Base-by-base conservation (phyloP, 306 rosid genomes). In the Biancaea sappan region DNA sequence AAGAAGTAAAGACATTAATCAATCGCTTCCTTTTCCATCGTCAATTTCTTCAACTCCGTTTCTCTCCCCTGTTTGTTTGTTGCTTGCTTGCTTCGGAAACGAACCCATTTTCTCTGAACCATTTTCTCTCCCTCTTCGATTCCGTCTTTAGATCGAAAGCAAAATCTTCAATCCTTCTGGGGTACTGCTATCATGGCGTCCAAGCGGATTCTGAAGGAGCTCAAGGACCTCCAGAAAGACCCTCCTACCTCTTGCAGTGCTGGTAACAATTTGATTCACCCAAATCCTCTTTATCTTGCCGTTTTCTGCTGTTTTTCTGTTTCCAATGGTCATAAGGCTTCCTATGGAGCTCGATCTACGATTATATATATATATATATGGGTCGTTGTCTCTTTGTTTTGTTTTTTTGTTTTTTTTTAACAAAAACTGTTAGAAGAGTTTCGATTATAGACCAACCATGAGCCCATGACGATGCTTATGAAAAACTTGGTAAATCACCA, bases 171-270 rank as follows among this genome's bases (percentile, higher is more conserved):
- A 13, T 48, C 41, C 22, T 71, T 62, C 59, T 8, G n/a, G 15
- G n/a, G 29, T 7, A 18, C 29, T 18, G 5, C 62, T 56, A 26
- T 9, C 76, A 92, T 89, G 97, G 97, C 93, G 48, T 92, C 91
- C 38, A 92, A 89, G 74, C 90, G 96, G 84, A 92, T 92, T 80
- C 82, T 89, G 80, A 89, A 92, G 87, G 97, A 92, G 88, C 91
- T 91, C 69, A 91, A 91, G 77, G 92, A 91, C 84, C 90, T 87
- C 80, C 95, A 91, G 84, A 87, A 91, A 84, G 93, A 92, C 65
- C 97, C 96, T 37, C 96, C 93, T 37, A 89, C 97, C 75, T 92
- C 97, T 4, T 86, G 96, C 86, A 92, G 93, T 67, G 93, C 96
- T 10, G 97, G 97, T 92, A 77, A 4, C 60, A 18, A 8, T 75